Base-by-base conservation (phyloP, 176 grass and related monocot genomes). In the Raddia guianensis region DNA sequence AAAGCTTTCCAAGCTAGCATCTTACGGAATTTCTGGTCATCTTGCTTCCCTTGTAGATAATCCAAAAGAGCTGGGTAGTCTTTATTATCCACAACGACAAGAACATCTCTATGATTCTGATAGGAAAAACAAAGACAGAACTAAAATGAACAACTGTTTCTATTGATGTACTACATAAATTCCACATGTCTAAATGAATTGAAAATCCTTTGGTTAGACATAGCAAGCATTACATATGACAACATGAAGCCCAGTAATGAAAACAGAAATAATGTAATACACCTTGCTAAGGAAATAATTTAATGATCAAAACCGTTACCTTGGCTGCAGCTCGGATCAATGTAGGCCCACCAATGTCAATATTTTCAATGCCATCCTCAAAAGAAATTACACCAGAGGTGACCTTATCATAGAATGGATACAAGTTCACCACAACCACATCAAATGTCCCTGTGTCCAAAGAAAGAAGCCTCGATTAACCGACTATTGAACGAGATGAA, bases 381-480 rank as follows among this genome's bases (percentile, higher is more conserved):
- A 98, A 94, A 83, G 92, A 80, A 70, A 98, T 86, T 72, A 61
- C 34, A 78, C 64, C 86, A 15, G 90, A 86, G 40, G 95, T 98
- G 78, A 98, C 95, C 72, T 98, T 98, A 35, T 91, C 84, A 79
- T 98, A 94, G 72, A 94, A 98, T 52, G 95, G 95, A 85, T 98
- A 98, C 72, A 98, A 85, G 56, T 98, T 98, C 53, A 98, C 92
- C 70, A 98, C 95, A 73, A 98, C 95, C 60, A 98, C 82, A 78
- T 98, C 95, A 87, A 98, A 94, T 89, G 92, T 94, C 21, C 90
- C 95, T 98, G 77, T 66, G 21, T 42, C 15, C 19, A 45, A 55
- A 56, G 50, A 76, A 67, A 78, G 10, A 68, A 42, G 44, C 19
- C 18, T 1, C 68, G n/a, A 62, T 86, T 55, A 86, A 44, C 14